A percentile compares a stretch with the other conserved stretches of the same genome.
phyloP scores from a whole-genome alignment of 495 filamentous ascomycete genomes.

The Daldinia bambusicola region DNA sequence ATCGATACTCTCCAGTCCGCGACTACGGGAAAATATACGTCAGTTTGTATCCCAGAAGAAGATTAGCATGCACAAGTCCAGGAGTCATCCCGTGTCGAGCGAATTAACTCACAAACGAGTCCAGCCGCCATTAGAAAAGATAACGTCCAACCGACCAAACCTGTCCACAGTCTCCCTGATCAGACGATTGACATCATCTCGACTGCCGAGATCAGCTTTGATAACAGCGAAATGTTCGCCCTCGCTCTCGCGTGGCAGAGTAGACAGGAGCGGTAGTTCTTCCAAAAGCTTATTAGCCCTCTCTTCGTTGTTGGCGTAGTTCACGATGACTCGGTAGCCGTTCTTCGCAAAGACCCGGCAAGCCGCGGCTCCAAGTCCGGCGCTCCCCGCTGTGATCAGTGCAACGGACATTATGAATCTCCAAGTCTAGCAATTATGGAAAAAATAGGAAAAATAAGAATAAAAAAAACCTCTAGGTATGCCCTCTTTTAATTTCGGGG shows the following conservation, averaged over 20 bases:
- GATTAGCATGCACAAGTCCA: too few relatives aligned
- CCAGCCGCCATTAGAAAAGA: slow-evolving; percentile 69
- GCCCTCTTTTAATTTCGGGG: neutral
- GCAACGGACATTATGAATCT: slow-evolving; percentile 50
- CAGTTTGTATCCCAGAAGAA: too few relatives aligned
- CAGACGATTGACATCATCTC: slow-evolving; percentile 55
- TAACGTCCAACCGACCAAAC: slow-evolving; percentile 63
- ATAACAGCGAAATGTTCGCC: slow-evolving; percentile 52
- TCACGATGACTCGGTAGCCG: slow-evolving; percentile 62
- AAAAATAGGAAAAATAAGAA: too few relatives aligned
- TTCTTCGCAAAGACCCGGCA: slow-evolving; percentile 60
- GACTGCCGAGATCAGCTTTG: slow-evolving; percentile 61
- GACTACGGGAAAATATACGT: slow-evolving; percentile 24
- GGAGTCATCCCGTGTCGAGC: too few relatives aligned
- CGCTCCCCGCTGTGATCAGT: slow-evolving; percentile 65
- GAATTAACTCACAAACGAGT: slow-evolving; percentile 52
- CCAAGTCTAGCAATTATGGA: neutral
- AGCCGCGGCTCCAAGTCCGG: slow-evolving; percentile 66
- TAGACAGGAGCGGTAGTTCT: slow-evolving; percentile 52
- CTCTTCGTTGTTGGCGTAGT: slow-evolving; percentile 59
- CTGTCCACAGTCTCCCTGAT: slow-evolving; percentile 53
- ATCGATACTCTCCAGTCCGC: slow-evolving; percentile 61
- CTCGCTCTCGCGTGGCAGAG: slow-evolving; percentile 17
- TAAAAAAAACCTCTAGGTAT: neutral
- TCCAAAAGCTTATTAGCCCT: slow-evolving; percentile 57